These are phyloP conservation scores for Boletus barrowsii DNA, from an alignment of 768 basidiomycete species.

Conservation along the genomic window DNA sequence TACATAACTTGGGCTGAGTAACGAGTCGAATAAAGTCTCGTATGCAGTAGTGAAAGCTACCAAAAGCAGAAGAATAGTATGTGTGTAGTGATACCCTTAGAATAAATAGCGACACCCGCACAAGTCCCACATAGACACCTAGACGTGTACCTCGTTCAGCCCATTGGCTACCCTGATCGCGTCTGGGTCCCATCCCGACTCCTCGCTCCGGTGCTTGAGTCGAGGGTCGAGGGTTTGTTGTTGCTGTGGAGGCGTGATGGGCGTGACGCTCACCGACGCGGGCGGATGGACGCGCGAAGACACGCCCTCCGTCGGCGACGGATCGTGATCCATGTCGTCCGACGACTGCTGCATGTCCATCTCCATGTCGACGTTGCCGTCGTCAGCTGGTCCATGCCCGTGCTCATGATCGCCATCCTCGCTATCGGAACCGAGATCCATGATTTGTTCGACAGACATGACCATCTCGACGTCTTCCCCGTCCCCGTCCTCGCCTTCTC, in stretches of 20 bases:
- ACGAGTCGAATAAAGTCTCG: background rate
- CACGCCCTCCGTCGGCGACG: slow-evolving; percentile 35
- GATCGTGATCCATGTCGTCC: slow-evolving; percentile 26
- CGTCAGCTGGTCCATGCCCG: background rate
- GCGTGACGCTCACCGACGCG: slow-evolving; percentile 29
- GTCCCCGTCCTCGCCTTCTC: slow-evolving; percentile 12
- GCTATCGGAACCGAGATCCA: slow-evolving; percentile 42
- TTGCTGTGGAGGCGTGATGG: slow-evolving; percentile 28
- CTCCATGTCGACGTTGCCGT: slow-evolving; percentile 19
- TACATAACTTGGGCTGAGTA: background rate
- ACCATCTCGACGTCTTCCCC: slow-evolving; percentile 30
- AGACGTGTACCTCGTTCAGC: slow-evolving; percentile 19
- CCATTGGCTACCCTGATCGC: slow-evolving; percentile 12
- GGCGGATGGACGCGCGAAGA: slow-evolving; percentile 25
- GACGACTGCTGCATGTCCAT: slow-evolving; percentile 25
- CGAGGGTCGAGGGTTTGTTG: slow-evolving; percentile 26
- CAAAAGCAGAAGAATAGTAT: background rate
- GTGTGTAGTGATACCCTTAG: slow-evolving; percentile 15
- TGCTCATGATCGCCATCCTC: slow-evolving; percentile 25
- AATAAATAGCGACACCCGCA: slow-evolving; percentile 10
- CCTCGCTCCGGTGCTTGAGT: slow-evolving; percentile 30
- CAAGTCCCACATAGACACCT: background rate
- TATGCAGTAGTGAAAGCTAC: background rate
- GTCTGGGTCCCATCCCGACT: slow-evolving; percentile 28
- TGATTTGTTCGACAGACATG: slow-evolving; percentile 44